A percentile compares a stretch with the other conserved stretches of the same genome.
Evolutionary conservation across 345 rosid genomes (phyloP).

Genomic region (Aquilaria sinensis): DNA sequence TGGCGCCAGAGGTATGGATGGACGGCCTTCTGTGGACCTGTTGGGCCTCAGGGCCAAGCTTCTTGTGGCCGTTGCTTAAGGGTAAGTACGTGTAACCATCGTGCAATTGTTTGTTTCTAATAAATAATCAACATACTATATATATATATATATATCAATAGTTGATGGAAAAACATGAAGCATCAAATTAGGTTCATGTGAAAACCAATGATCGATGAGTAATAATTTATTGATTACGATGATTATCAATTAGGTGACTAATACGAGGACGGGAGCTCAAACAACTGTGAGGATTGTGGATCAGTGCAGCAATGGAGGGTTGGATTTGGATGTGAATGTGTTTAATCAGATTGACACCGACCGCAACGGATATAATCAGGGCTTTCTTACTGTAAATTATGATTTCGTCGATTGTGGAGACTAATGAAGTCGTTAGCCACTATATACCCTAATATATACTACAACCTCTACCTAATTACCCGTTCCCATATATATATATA

Average conservation of each 20-base stretch:
- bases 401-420: constrained; percentile 16
- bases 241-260: constrained; percentile 26
- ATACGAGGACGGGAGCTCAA: constrained; percentile 31
- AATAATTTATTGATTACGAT: background rate
- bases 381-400: constrained; percentile 22
- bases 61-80: constrained; percentile 50
- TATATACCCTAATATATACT: too few relatives aligned
- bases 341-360: constrained; percentile 34
- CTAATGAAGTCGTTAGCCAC: too few relatives aligned
- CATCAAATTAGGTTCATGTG: background rate
- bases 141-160: too few relatives aligned
- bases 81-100: constrained; percentile 14
- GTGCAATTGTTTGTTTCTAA: too few relatives aligned
- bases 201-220: background rate
- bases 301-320: constrained; percentile 44
- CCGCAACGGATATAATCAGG: constrained; percentile 16
- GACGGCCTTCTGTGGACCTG: constrained; percentile 61
- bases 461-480: too few relatives aligned
- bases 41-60: constrained; percentile 41
- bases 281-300: constrained; percentile 42
- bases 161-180: background rate
- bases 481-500: too few relatives aligned
- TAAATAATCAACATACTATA: too few relatives aligned
- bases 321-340: constrained; percentile 37
- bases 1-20: constrained; percentile 57